Base-by-base conservation (phyloP, 208 protist genomes). In the Trypanosoma conorhini region DNA sequence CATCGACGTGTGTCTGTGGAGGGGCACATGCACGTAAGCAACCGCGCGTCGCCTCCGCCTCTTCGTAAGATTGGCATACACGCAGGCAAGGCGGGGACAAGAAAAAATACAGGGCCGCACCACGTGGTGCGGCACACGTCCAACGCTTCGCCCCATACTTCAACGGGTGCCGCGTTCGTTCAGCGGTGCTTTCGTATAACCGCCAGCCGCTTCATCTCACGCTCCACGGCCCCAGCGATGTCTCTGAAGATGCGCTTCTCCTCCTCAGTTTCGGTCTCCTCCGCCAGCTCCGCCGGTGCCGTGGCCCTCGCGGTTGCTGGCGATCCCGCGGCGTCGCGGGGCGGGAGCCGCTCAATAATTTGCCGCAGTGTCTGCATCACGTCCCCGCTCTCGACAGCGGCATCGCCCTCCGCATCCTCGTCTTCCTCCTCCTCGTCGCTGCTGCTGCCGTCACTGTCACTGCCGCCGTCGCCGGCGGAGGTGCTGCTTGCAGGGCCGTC, bases 181-280 rank as follows among this genome's bases (percentile, higher is more conserved):
- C 24, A 81, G 9, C 85, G 76, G 58, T 91, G 64, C 42, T 87
- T 87, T 7, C 85, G 72, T 33, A 85, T 64, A 31, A 86, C 65
- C 0, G 85, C 76, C 21, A 91, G 60, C 2, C 85, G 72, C 54
- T 78, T 33, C 85, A 91, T 91, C 57, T 85, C 79, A 38, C 64
- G 63, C 4, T 72, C 62, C 48, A 88, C 85, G 30, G 83, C 68
- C 15, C 48, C 44, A 44, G 69, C 73, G 58, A 90, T 81, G 8
- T 55, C 52, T 26, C 46, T 55, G 62, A 84, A 81, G 30, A 77
- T 64, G 10, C 55, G 62, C n/a, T 62, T 67, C 0, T 74, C 78
- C 21, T 86, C 83, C 42, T 80, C 69, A 17, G 69, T 76, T 71
- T 71, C 48, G 24, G 7, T 57, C 35, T 61, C 59, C 46, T 42